Percentiles rank a stretch among this genome's conserved stretches.
Evolutionary conservation across 2,329 filamentous ascomycete genomes (phyloP).

Genomic region (Fusarium citri): DNA sequence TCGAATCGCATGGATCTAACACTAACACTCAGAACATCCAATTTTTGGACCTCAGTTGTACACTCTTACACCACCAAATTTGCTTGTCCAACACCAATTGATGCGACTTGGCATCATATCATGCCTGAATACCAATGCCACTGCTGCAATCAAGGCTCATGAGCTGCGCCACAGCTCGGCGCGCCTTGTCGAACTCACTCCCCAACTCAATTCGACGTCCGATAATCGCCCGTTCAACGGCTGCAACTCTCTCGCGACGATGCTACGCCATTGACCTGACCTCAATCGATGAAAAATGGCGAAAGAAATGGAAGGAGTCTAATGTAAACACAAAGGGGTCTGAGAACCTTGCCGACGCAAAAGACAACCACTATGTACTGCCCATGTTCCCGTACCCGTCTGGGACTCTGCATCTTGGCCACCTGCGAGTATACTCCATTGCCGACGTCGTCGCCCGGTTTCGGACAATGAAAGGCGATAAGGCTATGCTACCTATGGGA

Average conservation of each 20-base stretch:
- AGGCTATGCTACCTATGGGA: slow-evolving; percentile 89
- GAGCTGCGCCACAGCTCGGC: slow-evolving; percentile 41
- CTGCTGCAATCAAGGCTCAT: slow-evolving; percentile 47
- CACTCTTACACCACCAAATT: neutral
- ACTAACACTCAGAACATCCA: neutral
- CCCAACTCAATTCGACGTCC: slow-evolving; percentile 25
- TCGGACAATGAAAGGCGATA: slow-evolving; percentile 76
- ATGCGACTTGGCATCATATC: slow-evolving; percentile 42
- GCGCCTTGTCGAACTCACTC: slow-evolving; percentile 22
- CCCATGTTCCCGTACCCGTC: slow-evolving; percentile 97
- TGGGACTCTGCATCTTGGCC: slow-evolving; percentile 85
- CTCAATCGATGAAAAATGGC: slow-evolving; percentile 64
- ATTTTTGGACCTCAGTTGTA: slow-evolving; percentile 9
- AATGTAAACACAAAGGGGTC: slow-evolving; percentile 5
- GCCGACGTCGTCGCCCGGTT: slow-evolving; percentile 86
- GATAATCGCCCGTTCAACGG: slow-evolving; percentile 17
- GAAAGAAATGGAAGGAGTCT: slow-evolving; percentile 55
- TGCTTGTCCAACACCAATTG: slow-evolving; percentile 4
- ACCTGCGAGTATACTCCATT: slow-evolving; percentile 90
- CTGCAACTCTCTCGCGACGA: slow-evolving; percentile 41
- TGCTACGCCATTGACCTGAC: slow-evolving; percentile 60
- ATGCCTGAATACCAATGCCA: slow-evolving; percentile 48
- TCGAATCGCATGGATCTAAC: neutral
- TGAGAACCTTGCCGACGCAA: slow-evolving; percentile 31
- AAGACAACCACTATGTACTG: slow-evolving; percentile 73